Evolutionary conservation across 2,329 filamentous ascomycete genomes (phyloP), one percentile per base, ranked within the genome.

Genomic region (Aphanoascus verrucosus): DNA sequence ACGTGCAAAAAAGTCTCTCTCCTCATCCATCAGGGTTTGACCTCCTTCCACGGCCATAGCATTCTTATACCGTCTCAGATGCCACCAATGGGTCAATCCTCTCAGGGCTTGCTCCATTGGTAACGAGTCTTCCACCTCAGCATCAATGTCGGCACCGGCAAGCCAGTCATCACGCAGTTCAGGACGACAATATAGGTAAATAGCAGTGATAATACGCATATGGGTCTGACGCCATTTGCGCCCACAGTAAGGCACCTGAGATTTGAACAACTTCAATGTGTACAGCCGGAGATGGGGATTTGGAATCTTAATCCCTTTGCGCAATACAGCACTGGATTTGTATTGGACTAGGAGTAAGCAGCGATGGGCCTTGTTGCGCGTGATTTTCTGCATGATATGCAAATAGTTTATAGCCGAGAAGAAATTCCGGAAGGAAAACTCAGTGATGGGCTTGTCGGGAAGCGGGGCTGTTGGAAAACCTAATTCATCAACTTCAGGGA

Each of bases 171-270:
- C 93, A 31, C 91, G 80, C 44, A 98, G 77, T 67, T 97, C 91
- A 0, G 91, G 91, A 6, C 89, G 80, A 65, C 91, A 95, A 71
- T 95, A 88, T 47, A 98, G 76, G 69, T 96, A 98, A 1, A 98
- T 88, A 2, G 90, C 89, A 0, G 93, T 98, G 65, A 98, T 98
- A 64, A 97, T 90, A 53, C 91, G 86, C 93, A 98, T 98, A 69
- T 98, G 97, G 61, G 83, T 84, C 72, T 97, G 93, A 12, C 93
- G 84, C 93, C 93, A 98, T 73, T 98, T 98, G 42, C 93, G 84
- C 19, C 93, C 91, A 69, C 91, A 97, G 74, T 95, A 98, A 0
- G 93, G 93, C 3, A 98, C 93, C 69, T 98, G 93, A 56, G 89
- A 93, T 71, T 98, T 98, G 82, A 97, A 97, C 0, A 98, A 79